Percentiles rank a stretch among this genome's conserved stretches.
phyloP scores from a whole-genome alignment of 1,284 basidiomycete genomes.

The Rugosomyces carneus region DNA sequence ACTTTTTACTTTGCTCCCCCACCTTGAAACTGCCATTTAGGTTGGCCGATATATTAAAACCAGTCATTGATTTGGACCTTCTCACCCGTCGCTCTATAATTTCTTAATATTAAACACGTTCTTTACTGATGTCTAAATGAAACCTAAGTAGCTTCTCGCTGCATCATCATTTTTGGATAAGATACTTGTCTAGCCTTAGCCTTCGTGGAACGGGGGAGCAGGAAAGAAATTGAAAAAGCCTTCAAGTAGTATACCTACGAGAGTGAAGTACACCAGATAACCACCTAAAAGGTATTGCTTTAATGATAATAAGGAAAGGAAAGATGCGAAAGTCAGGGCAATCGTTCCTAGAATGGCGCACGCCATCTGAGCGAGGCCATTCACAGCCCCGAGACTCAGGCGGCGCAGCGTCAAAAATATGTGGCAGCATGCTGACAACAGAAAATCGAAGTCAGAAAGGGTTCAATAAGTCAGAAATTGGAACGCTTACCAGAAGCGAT shows the following conservation, averaged over 20 bases:
- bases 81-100: too few species aligned
- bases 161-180: too few species aligned
- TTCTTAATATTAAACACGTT: too few species aligned
- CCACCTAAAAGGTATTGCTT: constrained; percentile 24
- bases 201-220: background rate
- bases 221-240: background rate
- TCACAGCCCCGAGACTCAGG: constrained; percentile 21
- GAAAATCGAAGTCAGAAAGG: background rate
- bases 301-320: constrained; percentile 28
- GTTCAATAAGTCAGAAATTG: background rate
- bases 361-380: constrained; percentile 23
- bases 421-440: constrained; percentile 17
- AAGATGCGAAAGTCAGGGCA: constrained; percentile 25
- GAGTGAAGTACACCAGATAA: constrained; percentile 24
- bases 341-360: constrained; percentile 19
- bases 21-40: too few species aligned
- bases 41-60: too few species aligned
- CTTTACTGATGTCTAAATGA: too few species aligned
- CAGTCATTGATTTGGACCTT: too few species aligned
- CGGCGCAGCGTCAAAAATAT: constrained; percentile 21
- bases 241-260: background rate
- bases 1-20: too few species aligned
- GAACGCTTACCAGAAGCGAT: constrained; percentile 14
- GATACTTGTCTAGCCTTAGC: background rate
- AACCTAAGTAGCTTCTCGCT: too few species aligned